Conservation (phyloP, 148 eudicot species). For the Dysphania ambrosioides region DNA sequence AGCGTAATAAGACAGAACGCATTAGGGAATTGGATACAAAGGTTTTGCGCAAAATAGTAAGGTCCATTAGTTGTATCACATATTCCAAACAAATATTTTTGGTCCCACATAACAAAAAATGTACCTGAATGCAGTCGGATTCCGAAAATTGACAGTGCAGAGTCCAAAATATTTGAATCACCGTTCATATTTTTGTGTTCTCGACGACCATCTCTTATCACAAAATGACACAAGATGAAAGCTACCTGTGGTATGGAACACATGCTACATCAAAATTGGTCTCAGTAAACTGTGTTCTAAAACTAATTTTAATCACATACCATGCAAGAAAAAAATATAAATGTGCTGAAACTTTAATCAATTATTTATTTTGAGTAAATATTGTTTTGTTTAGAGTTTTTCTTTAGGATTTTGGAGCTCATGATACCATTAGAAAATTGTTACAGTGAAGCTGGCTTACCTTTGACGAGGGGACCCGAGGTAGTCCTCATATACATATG, state of each 20-base stretch:
- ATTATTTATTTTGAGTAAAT: no score
- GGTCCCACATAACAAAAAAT: not conserved
- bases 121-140: not conserved
- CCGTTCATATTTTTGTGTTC: not conserved
- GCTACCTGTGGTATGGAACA: slow-evolving; percentile 4
- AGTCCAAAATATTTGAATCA: slow-evolving; percentile 16
- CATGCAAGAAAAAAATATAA: no score
- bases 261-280: slow-evolving; percentile 7
- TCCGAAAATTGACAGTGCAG: not conserved
- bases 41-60: not conserved
- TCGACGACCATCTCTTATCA: not conserved
- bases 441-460: no score
- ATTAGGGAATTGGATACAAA: not conserved
- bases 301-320: not conserved
- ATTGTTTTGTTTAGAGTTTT: no score
- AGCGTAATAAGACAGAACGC: slow-evolving; percentile 7
- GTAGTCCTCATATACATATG: no score
- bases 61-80: not conserved
- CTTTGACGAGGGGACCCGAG: no score
- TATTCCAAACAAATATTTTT: not conserved
- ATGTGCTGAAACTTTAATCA: no score
- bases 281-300: not conserved
- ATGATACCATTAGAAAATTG: no score
- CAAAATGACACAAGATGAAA: slow-evolving; percentile 9
- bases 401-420: no score